Conservation (phyloP, 768 basidiomycete genomes). For the Mycena kentingensis region DNA sequence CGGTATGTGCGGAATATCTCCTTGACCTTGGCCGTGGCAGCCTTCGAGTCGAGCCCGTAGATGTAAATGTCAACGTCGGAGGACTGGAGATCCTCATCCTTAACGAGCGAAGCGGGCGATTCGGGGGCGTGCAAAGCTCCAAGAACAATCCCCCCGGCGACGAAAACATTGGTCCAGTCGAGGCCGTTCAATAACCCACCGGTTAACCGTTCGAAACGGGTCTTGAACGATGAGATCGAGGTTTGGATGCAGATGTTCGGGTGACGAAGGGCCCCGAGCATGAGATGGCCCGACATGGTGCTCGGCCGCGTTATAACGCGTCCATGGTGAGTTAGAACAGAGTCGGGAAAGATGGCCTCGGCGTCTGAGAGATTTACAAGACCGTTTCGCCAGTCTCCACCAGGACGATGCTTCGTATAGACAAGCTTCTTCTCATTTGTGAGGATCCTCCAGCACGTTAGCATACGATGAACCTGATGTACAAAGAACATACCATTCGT, state of each 20-base stretch:
- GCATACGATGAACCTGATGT: neutral
- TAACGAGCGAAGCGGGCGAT: neutral
- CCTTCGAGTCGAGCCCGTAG: neutral
- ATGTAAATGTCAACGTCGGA: slow-evolving; percentile 14
- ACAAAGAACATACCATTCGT: neutral
- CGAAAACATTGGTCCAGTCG: slow-evolving; percentile 10
- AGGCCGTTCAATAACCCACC: slow-evolving; percentile 1
- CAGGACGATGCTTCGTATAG: neutral
- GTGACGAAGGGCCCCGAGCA: neutral
- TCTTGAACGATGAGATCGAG: slow-evolving; percentile 4
- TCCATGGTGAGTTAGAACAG: neutral
- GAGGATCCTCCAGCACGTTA: slow-evolving; percentile 13
- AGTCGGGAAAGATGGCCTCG: slow-evolving; percentile 2
- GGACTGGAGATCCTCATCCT: neutral
- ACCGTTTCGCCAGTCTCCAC: slow-evolving; percentile 4
- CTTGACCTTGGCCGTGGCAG: slow-evolving; percentile 3
- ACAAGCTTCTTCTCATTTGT: slow-evolving; percentile 6
- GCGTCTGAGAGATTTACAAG: slow-evolving; percentile 4
- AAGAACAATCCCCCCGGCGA: slow-evolving; percentile 13
- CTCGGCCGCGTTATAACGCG: slow-evolving; percentile 1
- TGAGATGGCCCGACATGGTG: neutral
- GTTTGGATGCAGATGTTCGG: slow-evolving; percentile 1
- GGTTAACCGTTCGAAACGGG: neutral
- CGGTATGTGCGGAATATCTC: slow-evolving; percentile 7
- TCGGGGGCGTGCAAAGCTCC: neutral